Percentiles rank a stretch among this genome's conserved stretches.
Evolutionary conservation across 495 filamentous ascomycete genomes (phyloP).

Genomic region (Neurospora sp.): DNA sequence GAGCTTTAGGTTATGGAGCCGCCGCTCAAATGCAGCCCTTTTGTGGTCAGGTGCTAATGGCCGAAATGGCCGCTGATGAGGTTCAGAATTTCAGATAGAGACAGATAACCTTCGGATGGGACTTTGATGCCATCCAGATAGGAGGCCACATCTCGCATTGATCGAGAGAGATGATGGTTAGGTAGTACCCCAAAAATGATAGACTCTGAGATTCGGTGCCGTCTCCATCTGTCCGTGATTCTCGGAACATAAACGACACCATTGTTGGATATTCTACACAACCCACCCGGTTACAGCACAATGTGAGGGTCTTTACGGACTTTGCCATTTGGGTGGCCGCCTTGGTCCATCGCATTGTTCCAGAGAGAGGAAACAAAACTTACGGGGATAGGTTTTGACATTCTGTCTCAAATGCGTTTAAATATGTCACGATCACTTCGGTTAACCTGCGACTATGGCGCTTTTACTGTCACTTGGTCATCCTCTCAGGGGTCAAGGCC

Average conservation of each 20-base stretch:
- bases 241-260: too few relatives aligned
- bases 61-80: too few relatives aligned
- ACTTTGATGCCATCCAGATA: neutral
- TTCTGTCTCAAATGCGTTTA: too few relatives aligned
- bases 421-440: neutral
- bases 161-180: neutral
- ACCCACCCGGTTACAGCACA: accelerated
- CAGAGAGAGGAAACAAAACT: too few relatives aligned
- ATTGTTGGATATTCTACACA: accelerated
- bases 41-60: too few relatives aligned
- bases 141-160: neutral
- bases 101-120: too few relatives aligned
- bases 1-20: too few relatives aligned
- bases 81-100: too few relatives aligned
- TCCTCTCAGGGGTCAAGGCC: too few relatives aligned
- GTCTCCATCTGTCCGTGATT: neutral
- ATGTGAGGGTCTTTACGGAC: neutral
- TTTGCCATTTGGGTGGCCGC: neutral
- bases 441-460: neutral
- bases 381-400: too few relatives aligned
- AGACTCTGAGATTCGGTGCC: neutral
- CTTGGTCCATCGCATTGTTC: too few relatives aligned
- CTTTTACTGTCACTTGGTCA: neutral
- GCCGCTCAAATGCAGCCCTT: too few relatives aligned
- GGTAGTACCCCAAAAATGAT: neutral